Evolutionary conservation across 139 green algal genomes (phyloP), one percentile per base, ranked within the genome.

Genomic region (Penium margaritaceum): DNA sequence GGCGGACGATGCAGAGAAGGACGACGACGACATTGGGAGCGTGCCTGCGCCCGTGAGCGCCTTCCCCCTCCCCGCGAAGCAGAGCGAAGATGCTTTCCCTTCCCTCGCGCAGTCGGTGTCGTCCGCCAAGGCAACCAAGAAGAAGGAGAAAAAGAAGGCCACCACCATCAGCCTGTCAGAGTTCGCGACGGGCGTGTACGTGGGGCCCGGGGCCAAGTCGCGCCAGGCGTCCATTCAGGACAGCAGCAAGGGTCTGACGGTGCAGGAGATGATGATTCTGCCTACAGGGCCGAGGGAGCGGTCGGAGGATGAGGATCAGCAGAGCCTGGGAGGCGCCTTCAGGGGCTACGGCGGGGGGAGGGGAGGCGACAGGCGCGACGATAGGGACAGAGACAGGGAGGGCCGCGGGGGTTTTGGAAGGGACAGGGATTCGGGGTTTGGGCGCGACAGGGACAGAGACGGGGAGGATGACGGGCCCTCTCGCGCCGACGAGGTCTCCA

Each of bases 141-240:
- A 88, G 61, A 87, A 88, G 51, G 81, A 84, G 7, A 87, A 88
- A 58, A 91, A 93, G 62, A 86, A 87, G 43, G 89, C 91, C 60
- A 87, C 85, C 29, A 90, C 78, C 27, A 76, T 95, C 51, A 72
- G 33, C 29, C 68, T 95, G 47, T 70, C 32, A 9, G 90, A 91
- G 2, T 95, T 95, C 47, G 21, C 51, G 41, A 81, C 55, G 37
- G 71, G 33, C 57, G 60, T 32, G 63, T 54, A 63, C 36, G 38
- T 60, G 3, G 72, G 71, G 19, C 74, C 72, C 17, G 54, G 70
- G 15, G 44, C 35, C 29, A 43, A 37, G 24, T 43, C 46, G 2
- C 47, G 32, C 32, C n/a, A n/a, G n/a, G 30, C 51, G 17, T 19
- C 51, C 14, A 32, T 44, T 55, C 55, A 47, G 58, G 51, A 32